Conservation (phyloP, 2,329 filamentous ascomycete genomes). For the Fusarium heterosporum region DNA sequence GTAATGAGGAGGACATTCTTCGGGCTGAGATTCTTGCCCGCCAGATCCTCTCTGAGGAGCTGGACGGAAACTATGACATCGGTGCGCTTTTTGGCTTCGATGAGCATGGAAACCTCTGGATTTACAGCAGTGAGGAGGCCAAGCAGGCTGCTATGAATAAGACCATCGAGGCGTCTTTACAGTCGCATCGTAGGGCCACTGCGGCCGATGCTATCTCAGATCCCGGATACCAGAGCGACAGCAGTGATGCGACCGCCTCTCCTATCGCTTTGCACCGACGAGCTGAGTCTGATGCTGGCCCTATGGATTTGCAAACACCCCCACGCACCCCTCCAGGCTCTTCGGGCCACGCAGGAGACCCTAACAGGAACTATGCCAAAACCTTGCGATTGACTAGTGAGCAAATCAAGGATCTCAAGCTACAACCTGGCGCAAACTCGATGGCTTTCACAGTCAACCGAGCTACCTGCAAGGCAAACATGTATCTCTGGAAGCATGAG, state of each 20-base stretch:
- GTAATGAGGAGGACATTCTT: slow-evolving; percentile 90
- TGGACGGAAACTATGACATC: slow-evolving; percentile 96
- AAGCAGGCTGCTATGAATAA: slow-evolving; percentile 86
- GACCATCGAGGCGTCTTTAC: slow-evolving; percentile 64
- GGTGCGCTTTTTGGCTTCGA: slow-evolving; percentile 95
- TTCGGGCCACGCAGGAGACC: slow-evolving; percentile 71
- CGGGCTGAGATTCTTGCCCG: slow-evolving; percentile 93
- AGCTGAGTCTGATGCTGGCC: slow-evolving; percentile 74
- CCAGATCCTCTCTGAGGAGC: slow-evolving; percentile 90
- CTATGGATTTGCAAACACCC: slow-evolving; percentile 68
- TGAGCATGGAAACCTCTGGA: slow-evolving; percentile 97
- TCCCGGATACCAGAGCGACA: slow-evolving; percentile 95
- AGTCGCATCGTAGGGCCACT: slow-evolving; percentile 60
- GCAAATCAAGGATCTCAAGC: slow-evolving; percentile 85
- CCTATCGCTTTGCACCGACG: slow-evolving; percentile 66
- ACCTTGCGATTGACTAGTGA: slow-evolving; percentile 95
- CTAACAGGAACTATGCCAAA: slow-evolving; percentile 92
- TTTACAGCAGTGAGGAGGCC: slow-evolving; percentile 97
- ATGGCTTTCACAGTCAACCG: slow-evolving; percentile 98
- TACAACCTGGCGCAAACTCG: slow-evolving; percentile 87
- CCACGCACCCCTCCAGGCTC: slow-evolving; percentile 75
- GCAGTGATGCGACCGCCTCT: slow-evolving; percentile 69
- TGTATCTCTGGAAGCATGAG: slow-evolving; percentile 94
- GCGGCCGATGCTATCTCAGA: slow-evolving; percentile 88
- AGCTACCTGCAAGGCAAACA: slow-evolving; percentile 89